phyloP scores from a whole-genome alignment of 2,329 filamentous ascomycete genomes.

The Colletotrichum horii region DNA sequence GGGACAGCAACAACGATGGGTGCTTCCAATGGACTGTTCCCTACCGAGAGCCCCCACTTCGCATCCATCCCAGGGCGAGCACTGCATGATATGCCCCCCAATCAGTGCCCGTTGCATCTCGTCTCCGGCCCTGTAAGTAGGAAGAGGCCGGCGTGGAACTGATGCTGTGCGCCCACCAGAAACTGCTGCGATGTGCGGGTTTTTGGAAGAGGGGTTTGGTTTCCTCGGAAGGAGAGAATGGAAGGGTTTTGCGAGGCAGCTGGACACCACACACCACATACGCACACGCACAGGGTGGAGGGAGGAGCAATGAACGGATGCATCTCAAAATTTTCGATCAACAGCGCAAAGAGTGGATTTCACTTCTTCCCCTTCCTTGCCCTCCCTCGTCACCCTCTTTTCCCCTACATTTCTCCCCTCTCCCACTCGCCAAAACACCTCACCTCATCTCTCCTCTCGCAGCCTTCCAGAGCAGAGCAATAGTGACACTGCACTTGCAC shows the following conservation, averaged over 20 bases:
- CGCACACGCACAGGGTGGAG: neutral
- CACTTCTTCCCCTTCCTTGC: neutral
- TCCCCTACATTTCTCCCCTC: neutral
- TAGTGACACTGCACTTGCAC: neutral
- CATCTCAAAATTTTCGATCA: slow-evolving; percentile 19
- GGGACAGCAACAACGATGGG: neutral
- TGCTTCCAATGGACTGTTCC: neutral
- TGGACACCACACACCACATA: neutral
- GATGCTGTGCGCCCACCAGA: slow-evolving; percentile 12
- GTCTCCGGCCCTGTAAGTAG: neutral
- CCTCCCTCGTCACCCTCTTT: neutral
- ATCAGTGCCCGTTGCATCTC: slow-evolving; percentile 2
- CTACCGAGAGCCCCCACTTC: neutral
- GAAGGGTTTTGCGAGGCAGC: neutral
- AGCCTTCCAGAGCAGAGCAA: neutral
- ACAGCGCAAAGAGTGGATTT: slow-evolving; percentile 7
- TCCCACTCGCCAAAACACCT: neutral
- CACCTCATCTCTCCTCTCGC: neutral
- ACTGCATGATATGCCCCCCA: neutral
- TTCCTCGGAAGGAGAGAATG: neutral
- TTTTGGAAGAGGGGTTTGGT: neutral
- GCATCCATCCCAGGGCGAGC: neutral
- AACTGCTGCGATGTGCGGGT: neutral
- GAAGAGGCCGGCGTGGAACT: neutral
- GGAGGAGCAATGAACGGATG: slow-evolving; percentile 4